phyloP scores from a whole-genome alignment of 2,329 filamentous ascomycete genomes.

The Fusarium pseudonygamai region DNA sequence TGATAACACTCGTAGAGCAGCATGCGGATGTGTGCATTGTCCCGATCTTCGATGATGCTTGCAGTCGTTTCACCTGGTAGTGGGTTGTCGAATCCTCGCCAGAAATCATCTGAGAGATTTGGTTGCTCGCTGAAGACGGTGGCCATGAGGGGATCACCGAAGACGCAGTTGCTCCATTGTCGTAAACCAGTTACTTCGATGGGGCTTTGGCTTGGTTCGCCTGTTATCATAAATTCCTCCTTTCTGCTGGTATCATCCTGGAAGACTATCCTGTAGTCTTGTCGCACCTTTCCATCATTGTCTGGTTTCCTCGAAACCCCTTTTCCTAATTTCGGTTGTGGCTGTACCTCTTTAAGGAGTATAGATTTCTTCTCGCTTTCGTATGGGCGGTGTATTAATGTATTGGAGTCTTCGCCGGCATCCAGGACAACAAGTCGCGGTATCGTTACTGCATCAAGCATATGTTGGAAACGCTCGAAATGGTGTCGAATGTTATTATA shows the following conservation, averaged over 20 bases:
- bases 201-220: background rate
- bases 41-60: constrained; percentile 53
- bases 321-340: constrained; percentile 1
- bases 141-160: constrained; percentile 68
- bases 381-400: constrained; percentile 52
- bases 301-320: background rate
- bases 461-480: constrained; percentile 58
- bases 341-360: background rate
- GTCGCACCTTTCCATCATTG: background rate
- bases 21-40: constrained; percentile 57
- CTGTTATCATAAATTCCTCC: background rate
- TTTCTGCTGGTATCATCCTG: constrained; percentile 2
- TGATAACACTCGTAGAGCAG: constrained; percentile 69
- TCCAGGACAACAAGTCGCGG: constrained; percentile 66
- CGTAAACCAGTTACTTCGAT: constrained; percentile 60
- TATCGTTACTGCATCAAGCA: constrained; percentile 62
- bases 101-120: constrained; percentile 55
- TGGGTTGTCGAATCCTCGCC: constrained; percentile 56
- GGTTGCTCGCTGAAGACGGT: constrained; percentile 58
- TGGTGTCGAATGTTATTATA: constrained; percentile 65
- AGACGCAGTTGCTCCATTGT: constrained; percentile 68
- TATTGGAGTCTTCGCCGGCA: constrained; percentile 59
- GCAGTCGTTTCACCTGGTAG: constrained; percentile 14
- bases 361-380: constrained; percentile 5
- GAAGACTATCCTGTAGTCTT: constrained; percentile 1